A percentile compares a stretch with the other conserved stretches of the same genome.
phyloP scores from a whole-genome alignment of 805 yeast genomes.

The Monosporozyma servazzii region DNA sequence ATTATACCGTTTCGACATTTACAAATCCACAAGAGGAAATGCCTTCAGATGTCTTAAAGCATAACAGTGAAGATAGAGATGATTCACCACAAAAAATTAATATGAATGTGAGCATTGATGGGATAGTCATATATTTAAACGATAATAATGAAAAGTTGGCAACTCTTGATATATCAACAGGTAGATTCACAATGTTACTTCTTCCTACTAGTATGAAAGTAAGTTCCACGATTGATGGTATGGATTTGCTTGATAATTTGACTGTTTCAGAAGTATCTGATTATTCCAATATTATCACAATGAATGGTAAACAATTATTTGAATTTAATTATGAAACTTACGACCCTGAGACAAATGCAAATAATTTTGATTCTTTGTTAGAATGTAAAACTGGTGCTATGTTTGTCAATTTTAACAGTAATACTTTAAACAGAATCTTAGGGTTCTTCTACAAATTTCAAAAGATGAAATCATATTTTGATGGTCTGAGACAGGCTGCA shows the following conservation, averaged over 20 bases:
- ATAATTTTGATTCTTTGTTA: slow-evolving; percentile 35
- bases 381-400: slow-evolving; percentile 57
- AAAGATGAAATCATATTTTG: slow-evolving; percentile 83
- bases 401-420: slow-evolving; percentile 70
- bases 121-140: slow-evolving; percentile 64
- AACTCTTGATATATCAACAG: slow-evolving; percentile 65
- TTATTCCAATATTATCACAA: slow-evolving; percentile 57
- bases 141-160: slow-evolving; percentile 81
- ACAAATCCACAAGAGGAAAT: slow-evolving; percentile 64
- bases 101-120: slow-evolving; percentile 57
- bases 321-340: slow-evolving; percentile 79
- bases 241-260: slow-evolving; percentile 68
- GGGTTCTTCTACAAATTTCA: slow-evolving; percentile 65
- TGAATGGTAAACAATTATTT: slow-evolving; percentile 68
- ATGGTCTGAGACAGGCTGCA: slow-evolving; percentile 81
- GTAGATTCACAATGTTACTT: slow-evolving; percentile 53
- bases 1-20: slow-evolving; percentile 77
- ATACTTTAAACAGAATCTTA: slow-evolving; percentile 59
- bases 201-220: slow-evolving; percentile 74
- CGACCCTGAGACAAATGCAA: slow-evolving; percentile 42
- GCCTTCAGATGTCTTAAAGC: slow-evolving; percentile 64
- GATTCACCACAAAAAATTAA: slow-evolving; percentile 67
- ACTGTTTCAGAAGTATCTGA: slow-evolving; percentile 36
- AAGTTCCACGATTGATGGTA: slow-evolving; percentile 63
- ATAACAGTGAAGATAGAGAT: slow-evolving; percentile 48